Percentiles rank a stretch among this genome's conserved stretches.
Conservation (phyloP, 108 stramenopile genomes). For the Conticribra guillardii region DNA sequence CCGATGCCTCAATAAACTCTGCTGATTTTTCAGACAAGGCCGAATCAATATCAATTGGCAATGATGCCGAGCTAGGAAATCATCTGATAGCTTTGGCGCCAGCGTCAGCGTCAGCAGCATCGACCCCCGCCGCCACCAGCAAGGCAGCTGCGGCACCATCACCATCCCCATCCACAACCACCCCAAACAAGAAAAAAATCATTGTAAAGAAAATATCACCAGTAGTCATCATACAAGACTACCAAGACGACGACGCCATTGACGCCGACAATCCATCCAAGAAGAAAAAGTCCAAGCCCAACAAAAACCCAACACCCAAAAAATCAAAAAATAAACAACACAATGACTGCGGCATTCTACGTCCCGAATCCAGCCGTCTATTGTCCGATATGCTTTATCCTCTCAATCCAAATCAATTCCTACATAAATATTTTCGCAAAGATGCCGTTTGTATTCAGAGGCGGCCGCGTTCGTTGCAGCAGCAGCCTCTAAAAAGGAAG, state of each 20-base stretch:
- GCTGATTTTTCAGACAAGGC: too few species aligned
- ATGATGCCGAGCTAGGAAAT: too few species aligned
- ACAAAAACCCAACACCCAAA: neutral
- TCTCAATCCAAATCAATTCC: constrained; percentile 32
- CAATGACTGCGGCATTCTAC: constrained; percentile 1
- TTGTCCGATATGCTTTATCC: constrained; percentile 55
- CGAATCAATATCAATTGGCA: too few species aligned
- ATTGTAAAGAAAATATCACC: too few species aligned
- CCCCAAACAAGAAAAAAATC: too few species aligned
- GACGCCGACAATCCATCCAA: neutral
- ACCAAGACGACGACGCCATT: neutral
- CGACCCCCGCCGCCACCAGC: too few species aligned
- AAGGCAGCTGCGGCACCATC: too few species aligned
- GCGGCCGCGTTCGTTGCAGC: neutral
- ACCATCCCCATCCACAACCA: too few species aligned
- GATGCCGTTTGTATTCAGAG: constrained; percentile 58
- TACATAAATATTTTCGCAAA: constrained; percentile 51
- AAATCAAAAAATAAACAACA: neutral
- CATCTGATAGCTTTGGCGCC: too few species aligned
- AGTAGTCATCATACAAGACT: neutral
- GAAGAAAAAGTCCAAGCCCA: neutral
- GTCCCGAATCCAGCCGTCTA: constrained; percentile 34
- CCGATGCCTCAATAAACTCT: too few species aligned
- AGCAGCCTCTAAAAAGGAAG: neutral
- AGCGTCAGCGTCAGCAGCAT: too few species aligned